Base-by-base conservation (phyloP, 345 rosid genomes). In the Rhodomyrtus tomentosa region DNA sequence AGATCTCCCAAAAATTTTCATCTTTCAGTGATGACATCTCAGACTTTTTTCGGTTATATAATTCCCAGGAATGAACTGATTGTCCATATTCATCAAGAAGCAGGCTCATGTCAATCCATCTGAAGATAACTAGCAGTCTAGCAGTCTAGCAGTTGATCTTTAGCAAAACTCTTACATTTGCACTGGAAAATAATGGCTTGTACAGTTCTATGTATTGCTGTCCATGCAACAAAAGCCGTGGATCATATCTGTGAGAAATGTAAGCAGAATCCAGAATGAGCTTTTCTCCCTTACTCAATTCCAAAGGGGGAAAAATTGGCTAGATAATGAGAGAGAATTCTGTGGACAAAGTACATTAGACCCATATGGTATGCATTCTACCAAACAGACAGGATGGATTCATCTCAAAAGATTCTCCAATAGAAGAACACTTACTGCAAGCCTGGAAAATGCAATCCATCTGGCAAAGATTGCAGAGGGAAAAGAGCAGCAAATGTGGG, bases 171-270 rank as follows among this genome's bases (percentile, higher is more conserved):
- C 95, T 93, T 90, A 96, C 99, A 83, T 90, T 55, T 55, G 93
- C 96, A 54, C 88, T 91, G 25, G 97, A 89, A 87, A 98, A 95
- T 73, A 95, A 82, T 74, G 98, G 96, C 89, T 86, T 93, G 88
- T 92, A 91, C n/a, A 96, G 7, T 89, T 95, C 96, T 82, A 96
- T 92, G 84, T 93, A 95, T 27, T 96, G 99, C 59, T 95, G 96
- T 85, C 95, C 98, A 88, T 96, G 98, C 92, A 96, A 86, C 89
- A 96, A 87, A 85, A 95, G 98, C 81, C 86, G 88, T 13, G 90
- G 92, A 89, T 95, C 98, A 85, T 79, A 93, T 24, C 99, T 96
- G 91, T 79, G 25, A 83, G 25, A 51, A 83, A 81, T 36, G 83
- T 56, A 87, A 32, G 82, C 38, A 81, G 54, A 56, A 80, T 79